Percentiles rank a stretch among this genome's conserved stretches.
Conservation (phyloP, 192 early-diverging fungal genomes). For the Coemansia sp. region DNA sequence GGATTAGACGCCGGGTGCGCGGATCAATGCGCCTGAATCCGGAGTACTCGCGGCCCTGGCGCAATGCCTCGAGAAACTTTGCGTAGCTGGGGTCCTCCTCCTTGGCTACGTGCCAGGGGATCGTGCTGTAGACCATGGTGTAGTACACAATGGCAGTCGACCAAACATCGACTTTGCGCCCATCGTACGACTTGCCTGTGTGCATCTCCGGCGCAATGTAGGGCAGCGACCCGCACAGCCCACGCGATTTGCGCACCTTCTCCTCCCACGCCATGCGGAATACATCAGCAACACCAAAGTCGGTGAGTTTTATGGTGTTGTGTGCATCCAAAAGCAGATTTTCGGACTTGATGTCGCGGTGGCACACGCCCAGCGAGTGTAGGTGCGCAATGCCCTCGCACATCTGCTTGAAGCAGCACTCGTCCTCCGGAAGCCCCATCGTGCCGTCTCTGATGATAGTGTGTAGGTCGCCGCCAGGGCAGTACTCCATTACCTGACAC, state of each 20-base stretch:
- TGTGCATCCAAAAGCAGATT: constrained; percentile 83
- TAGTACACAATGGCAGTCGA: constrained; percentile 92
- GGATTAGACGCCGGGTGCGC: constrained; percentile 72
- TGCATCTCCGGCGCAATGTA: constrained; percentile 97
- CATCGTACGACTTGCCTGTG: constrained; percentile 79
- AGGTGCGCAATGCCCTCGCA: constrained; percentile 86
- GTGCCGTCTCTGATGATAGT: constrained; percentile 70
- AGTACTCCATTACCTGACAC: constrained; percentile 87
- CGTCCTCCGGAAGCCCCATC: constrained; percentile 77
- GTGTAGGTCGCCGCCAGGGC: constrained; percentile 91
- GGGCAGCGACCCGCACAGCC: constrained; percentile 92
- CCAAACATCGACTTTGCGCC: constrained; percentile 91
- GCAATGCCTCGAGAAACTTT: constrained; percentile 60
- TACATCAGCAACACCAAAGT: constrained; percentile 97
- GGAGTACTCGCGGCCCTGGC: constrained; percentile 70
- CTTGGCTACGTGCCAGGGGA: constrained; percentile 64
- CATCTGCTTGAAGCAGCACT: constrained; percentile 95
- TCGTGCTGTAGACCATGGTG: constrained; percentile 70
- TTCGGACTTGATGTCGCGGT: constrained; percentile 83
- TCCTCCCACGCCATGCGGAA: constrained; percentile 89
- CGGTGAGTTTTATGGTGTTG: constrained; percentile 92
- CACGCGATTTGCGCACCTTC: constrained; percentile 73
- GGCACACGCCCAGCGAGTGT: constrained; percentile 94
- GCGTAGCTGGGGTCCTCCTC: constrained; percentile 66
- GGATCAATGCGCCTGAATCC: constrained; percentile 72